A percentile compares a stretch with the other conserved stretches of the same genome.
Evolutionary conservation across 306 rosid species (phyloP).

Genomic region (Sophora flavescens): DNA sequence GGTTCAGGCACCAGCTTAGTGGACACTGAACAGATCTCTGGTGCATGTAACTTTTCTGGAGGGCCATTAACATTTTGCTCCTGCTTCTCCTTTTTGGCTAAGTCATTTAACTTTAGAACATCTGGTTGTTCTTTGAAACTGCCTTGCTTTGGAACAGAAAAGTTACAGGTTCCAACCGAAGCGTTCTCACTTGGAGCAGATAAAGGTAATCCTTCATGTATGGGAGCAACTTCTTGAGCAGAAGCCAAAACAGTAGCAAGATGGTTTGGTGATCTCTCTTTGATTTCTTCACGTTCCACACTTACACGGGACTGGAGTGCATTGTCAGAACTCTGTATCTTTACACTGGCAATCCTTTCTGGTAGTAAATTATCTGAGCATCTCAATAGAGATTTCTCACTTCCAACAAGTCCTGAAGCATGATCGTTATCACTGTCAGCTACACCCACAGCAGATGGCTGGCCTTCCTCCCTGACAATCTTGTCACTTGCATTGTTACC

Average conservation of each 20-base stretch:
- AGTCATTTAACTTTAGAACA: constrained; percentile 51
- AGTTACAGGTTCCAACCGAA: constrained; percentile 49
- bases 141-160: constrained; percentile 51
- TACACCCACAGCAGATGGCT: constrained; percentile 55
- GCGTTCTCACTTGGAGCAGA: constrained; percentile 45
- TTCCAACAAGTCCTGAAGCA: constrained; percentile 43
- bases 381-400: constrained; percentile 53
- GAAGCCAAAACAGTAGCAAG: constrained; percentile 46
- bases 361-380: constrained; percentile 46
- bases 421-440: constrained; percentile 45
- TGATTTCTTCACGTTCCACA: constrained; percentile 52
- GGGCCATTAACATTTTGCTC: constrained; percentile 50
- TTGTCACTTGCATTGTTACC: constrained; percentile 53
- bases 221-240: constrained; percentile 54
- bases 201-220: constrained; percentile 34
- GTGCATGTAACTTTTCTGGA: constrained; percentile 52
- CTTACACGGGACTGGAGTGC: constrained; percentile 42
- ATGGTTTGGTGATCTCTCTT: constrained; percentile 61
- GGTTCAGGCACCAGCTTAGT: constrained; percentile 51
- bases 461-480: constrained; percentile 54
- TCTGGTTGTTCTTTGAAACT: constrained; percentile 51
- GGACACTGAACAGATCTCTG: constrained; percentile 51
- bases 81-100: constrained; percentile 60
- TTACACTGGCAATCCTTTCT: constrained; percentile 52
- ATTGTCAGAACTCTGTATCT: constrained; percentile 46